Evolutionary conservation across 805 yeast genomes (phyloP), one percentile per base, ranked within the genome.

Genomic region (Huiozyma naganishii): DNA sequence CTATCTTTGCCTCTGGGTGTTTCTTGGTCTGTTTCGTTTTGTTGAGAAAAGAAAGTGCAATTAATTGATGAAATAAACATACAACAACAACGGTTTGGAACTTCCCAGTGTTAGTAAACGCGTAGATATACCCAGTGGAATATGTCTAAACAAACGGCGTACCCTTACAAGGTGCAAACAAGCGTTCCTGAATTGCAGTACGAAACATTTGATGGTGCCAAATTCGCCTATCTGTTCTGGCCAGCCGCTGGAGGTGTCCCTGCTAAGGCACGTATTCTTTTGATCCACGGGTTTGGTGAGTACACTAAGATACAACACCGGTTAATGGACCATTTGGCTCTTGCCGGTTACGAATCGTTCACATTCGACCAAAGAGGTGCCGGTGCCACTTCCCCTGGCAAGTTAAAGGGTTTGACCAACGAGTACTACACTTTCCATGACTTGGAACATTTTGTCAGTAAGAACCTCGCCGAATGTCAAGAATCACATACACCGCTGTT

Each of bases 341-440:
- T 55, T 23, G 46, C 50, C 9, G 89, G 90, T 0, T 80, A 72
- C 56, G 88, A 83, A 52, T 67, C 74, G 0, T 81, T 79, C 57
- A 74, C 74, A 54, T 84, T 75, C 59, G 87, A 79, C 58, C 90
- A 83, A 60, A 68, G 89, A 55, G 94, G 92, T 0, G 76, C 86
- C 7, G 89, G 89, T 2, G 70, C 66, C 42, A 81, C 89, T 0
- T 70, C 78, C 1, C 71, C 73, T 1, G 77, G 77, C 27, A 68
- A 71, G 30, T 55, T 62, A 6, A 65, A 69, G 39, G 90, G 89
- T 7, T 57, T 60, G 27, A 76, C 85, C 1, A 67, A 75, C 53
- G 88, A 82, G 46, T 52, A 49, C 39, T 73, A 72, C 47, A 73
- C 76, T 1, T 77, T 74, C 54, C 66, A 70, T 27, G 89, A 80